Conservation (phyloP, 306 rosid species). For the Crataegus laevigata region DNA sequence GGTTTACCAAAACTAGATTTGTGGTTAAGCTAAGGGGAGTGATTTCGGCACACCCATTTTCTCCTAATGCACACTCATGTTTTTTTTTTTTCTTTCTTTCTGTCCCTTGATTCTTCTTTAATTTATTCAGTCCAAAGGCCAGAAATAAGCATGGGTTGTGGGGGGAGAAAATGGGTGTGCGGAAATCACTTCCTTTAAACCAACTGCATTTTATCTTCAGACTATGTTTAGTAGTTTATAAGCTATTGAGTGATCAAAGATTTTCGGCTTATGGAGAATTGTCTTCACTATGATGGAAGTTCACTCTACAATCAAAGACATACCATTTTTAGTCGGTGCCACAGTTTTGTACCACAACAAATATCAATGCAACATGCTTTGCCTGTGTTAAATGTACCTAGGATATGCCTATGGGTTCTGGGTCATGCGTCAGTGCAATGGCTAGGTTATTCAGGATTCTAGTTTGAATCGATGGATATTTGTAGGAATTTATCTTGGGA, state of each 20-base stretch:
- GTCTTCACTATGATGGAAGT: not conserved
- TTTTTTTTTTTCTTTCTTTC: too few relatives aligned
- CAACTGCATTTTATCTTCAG: not conserved
- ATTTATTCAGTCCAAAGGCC: too few relatives aligned
- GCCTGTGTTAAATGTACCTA: not conserved
- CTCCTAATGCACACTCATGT: too few relatives aligned
- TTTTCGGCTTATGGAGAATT: not conserved
- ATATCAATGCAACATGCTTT: not conserved
- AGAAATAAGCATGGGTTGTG: too few relatives aligned
- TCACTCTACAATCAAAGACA: not conserved
- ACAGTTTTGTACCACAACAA: not conserved
- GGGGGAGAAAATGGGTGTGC: too few relatives aligned
- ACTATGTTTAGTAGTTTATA: not conserved
- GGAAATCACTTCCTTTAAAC: too few relatives aligned
- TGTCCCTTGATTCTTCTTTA: too few relatives aligned
- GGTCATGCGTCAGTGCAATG: not conserved
- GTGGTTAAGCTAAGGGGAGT: not conserved
- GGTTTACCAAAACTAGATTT: not conserved
- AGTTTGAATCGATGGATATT: not conserved
- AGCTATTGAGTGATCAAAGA: not conserved
- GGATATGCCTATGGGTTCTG: not conserved
- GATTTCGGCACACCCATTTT: too few relatives aligned
- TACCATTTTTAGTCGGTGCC: not conserved
- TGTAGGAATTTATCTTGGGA: not conserved
- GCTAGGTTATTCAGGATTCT: not conserved